Conservation (phyloP, 352 stramenopile genomes). For the Ophiocytium majus region DNA sequence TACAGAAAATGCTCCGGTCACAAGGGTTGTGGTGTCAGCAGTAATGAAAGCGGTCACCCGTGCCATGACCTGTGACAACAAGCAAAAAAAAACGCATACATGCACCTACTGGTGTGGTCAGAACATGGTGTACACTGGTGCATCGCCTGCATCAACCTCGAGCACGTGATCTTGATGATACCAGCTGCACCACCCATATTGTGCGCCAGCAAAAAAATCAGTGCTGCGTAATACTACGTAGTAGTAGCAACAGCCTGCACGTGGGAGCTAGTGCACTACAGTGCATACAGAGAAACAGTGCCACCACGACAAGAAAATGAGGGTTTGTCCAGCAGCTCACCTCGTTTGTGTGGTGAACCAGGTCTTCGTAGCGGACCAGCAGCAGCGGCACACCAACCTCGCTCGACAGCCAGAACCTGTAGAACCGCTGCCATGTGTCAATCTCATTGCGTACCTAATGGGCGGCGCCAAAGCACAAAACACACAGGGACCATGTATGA, state of each 20-base stretch:
- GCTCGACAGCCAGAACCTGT: conserved; percentile 81
- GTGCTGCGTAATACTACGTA: too few relatives aligned
- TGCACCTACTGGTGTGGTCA: not conserved
- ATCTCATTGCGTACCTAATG: conserved; percentile 17
- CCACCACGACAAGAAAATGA: too few relatives aligned
- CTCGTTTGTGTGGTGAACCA: conserved; percentile 34
- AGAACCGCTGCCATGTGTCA: conserved; percentile 67
- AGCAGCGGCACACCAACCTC: conserved; percentile 77
- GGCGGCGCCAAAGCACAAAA: conserved; percentile 26
- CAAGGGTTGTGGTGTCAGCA: not conserved
- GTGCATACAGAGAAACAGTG: too few relatives aligned
- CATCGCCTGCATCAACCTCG: too few relatives aligned
- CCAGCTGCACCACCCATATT: too few relatives aligned
- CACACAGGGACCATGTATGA: not conserved
- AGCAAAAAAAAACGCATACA: not conserved
- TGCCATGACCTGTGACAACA: conserved; percentile 1
- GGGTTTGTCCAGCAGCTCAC: conserved; percentile 15
- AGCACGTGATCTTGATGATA: too few relatives aligned
- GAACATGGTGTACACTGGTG: not conserved
- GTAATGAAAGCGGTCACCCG: not conserved
- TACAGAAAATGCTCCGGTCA: not conserved
- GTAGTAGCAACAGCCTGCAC: too few relatives aligned
- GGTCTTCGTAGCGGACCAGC: conserved; percentile 79
- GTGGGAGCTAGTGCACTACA: too few relatives aligned
- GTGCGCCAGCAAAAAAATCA: too few relatives aligned